These are phyloP conservation scores for Sugiyamaella japonica DNA, from an alignment of 1,139 yeast genomes.

Conservation along the genomic window DNA sequence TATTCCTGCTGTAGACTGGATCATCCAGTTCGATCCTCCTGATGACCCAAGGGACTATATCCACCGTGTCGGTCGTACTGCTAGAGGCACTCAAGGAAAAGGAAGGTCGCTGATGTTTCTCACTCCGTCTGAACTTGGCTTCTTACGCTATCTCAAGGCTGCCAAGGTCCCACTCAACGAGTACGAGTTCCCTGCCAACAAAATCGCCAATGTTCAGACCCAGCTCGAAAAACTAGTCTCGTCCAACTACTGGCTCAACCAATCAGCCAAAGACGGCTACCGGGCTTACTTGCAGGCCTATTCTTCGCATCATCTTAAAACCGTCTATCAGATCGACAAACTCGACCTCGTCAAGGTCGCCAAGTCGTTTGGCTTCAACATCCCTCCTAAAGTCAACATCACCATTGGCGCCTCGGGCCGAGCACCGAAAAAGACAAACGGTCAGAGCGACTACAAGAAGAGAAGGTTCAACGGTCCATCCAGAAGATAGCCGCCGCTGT, in stretches of 20 bases:
- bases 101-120: slow-evolving; percentile 95
- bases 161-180: slow-evolving; percentile 97
- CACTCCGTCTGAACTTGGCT: slow-evolving; percentile 92
- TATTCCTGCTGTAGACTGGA: slow-evolving; percentile 97
- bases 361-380: slow-evolving; percentile 88
- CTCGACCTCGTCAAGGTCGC: slow-evolving; percentile 93
- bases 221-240: slow-evolving; percentile 89
- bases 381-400: slow-evolving; percentile 96
- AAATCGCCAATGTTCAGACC: slow-evolving; percentile 93
- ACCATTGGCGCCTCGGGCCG: slow-evolving; percentile 92
- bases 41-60: slow-evolving; percentile 99
- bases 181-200: slow-evolving; percentile 89
- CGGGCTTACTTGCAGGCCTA: slow-evolving; percentile 95
- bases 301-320: slow-evolving; percentile 92
- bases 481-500: background rate
- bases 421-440: slow-evolving; percentile 38
- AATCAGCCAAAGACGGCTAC: slow-evolving; percentile 96
- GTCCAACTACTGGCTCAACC: slow-evolving; percentile 91
- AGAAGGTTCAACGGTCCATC: slow-evolving; percentile 16
- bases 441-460: slow-evolving; percentile 18
- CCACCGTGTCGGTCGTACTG: slow-evolving; percentile 98
- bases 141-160: slow-evolving; percentile 88
- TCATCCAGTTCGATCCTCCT: slow-evolving; percentile 96
- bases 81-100: slow-evolving; percentile 88
- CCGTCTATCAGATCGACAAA: slow-evolving; percentile 94